Conservation (phyloP, 164 flowering plant species). For the Euptelea pleiosperma region DNA sequence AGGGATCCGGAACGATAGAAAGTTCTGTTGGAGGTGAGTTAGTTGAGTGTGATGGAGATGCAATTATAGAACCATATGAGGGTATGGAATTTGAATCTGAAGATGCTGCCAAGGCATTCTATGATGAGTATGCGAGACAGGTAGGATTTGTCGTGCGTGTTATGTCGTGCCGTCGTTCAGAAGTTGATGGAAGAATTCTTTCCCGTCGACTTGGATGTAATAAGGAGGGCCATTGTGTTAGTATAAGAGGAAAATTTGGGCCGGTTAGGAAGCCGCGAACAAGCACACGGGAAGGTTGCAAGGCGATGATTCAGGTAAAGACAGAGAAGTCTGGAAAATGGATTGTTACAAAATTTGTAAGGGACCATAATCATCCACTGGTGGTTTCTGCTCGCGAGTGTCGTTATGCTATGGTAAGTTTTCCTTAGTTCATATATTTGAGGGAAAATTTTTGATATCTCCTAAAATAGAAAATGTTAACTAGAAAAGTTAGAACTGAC, state of each 20-base stretch:
- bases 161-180: conserved; percentile 45
- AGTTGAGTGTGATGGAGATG: conserved; percentile 20
- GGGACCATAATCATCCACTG: conserved; percentile 68
- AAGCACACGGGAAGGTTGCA: conserved; percentile 35
- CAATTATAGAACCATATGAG: conserved; percentile 38
- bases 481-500: too few species aligned
- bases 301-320: conserved; percentile 41
- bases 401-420: conserved; percentile 49
- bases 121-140: conserved; percentile 49
- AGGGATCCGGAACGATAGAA: conserved; percentile 25
- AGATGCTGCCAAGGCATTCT: conserved; percentile 46
- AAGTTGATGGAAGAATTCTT: conserved; percentile 47
- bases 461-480: too few species aligned
- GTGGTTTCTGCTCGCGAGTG: conserved; percentile 34
- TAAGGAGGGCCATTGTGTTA: conserved; percentile 24
- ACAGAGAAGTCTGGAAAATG: conserved; percentile 53
- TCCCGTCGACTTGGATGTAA: conserved; percentile 46
- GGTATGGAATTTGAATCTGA: conserved; percentile 60
- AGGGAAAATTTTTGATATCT: too few species aligned
- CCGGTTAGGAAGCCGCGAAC: conserved; percentile 25
- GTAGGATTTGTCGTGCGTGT: conserved; percentile 46
- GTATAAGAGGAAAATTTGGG: conserved; percentile 19
- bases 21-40: conserved; percentile 21
- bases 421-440: background rate
- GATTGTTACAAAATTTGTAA: conserved; percentile 56